Conservation (phyloP, 805 yeast genomes). For the Metschnikowia kunwiensis region DNA sequence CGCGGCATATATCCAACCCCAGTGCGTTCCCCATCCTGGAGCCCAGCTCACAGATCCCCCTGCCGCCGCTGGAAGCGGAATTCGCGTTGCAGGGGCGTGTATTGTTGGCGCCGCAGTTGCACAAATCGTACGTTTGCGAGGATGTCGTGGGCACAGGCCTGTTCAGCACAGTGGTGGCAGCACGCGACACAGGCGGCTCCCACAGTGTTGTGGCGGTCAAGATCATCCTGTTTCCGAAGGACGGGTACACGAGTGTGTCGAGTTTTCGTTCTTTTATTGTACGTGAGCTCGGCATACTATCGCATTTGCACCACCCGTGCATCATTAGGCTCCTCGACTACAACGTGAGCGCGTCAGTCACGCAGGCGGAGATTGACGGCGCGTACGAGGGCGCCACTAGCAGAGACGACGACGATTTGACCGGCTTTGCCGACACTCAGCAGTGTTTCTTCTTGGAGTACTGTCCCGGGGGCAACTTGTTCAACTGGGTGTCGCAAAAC, state of each 20-base stretch:
- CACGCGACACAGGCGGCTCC: conserved; percentile 26
- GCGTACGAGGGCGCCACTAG: conserved; percentile 2
- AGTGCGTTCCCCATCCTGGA: conserved; percentile 1
- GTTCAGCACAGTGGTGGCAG: conserved; percentile 62
- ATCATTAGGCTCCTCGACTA: conserved; percentile 61
- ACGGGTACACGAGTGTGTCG: conserved; percentile 22
- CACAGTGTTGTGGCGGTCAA: conserved; percentile 62
- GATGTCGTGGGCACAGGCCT: conserved; percentile 59
- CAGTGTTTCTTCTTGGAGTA: conserved; percentile 63
- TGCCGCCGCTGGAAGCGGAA: conserved; percentile 15
- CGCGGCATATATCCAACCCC: conserved; percentile 17
- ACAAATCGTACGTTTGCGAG: conserved; percentile 12
- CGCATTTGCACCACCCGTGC: conserved; percentile 60
- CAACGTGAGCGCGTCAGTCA: conserved; percentile 29
- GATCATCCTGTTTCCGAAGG: conserved; percentile 44
- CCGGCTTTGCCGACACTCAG: conserved; percentile 23
- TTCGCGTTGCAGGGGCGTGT: conserved; percentile 3
- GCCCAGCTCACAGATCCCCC: conserved; percentile 6
- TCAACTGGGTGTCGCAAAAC: conserved; percentile 50
- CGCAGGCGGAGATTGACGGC: conserved; percentile 23
- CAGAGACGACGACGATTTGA: neutral
- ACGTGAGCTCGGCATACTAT: conserved; percentile 70
- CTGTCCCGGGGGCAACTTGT: conserved; percentile 83
- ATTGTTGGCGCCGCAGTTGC: conserved; percentile 13
- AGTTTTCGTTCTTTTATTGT: conserved; percentile 38